These are phyloP conservation scores for Debaryomyces sp. DNA, from an alignment of 1,139 yeast species.

Conservation along the genomic window DNA sequence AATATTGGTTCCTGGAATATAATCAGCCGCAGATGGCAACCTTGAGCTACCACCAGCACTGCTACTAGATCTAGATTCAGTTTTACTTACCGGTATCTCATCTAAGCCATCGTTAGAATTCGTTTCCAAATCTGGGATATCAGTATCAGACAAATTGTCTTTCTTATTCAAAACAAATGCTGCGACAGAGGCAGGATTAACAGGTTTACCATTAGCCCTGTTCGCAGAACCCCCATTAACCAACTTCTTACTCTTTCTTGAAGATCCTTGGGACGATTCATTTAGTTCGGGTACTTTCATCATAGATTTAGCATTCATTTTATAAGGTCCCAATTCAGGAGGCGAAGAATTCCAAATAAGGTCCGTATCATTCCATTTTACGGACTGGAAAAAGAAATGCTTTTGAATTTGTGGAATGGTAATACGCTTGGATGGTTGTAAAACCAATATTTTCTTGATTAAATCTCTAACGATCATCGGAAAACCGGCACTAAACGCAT, in stretches of 20 bases:
- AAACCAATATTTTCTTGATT: conserved; percentile 46
- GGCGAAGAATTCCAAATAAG: conserved; percentile 71
- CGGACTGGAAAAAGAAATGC: conserved; percentile 71
- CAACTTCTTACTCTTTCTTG: conserved; percentile 12
- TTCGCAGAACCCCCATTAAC: conserved; percentile 12
- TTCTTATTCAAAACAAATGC: conserved; percentile 44
- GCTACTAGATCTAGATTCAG: conserved; percentile 5
- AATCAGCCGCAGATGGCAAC: conserved; percentile 26
- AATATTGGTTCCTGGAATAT: conserved; percentile 61
- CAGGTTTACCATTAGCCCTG: conserved; percentile 13
- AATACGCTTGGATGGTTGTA: conserved; percentile 47
- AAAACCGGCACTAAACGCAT: conserved; percentile 61
- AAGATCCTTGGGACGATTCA: conserved; percentile 25
- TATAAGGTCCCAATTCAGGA: conserved; percentile 75
- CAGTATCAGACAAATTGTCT: conserved; percentile 20
- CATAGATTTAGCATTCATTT: conserved; percentile 59
- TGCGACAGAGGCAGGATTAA: conserved; percentile 48
- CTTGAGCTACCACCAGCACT: conserved; percentile 2
- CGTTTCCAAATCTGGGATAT: conserved; percentile 17
- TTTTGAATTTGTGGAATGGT: conserved; percentile 39
- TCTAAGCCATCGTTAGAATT: conserved; percentile 5
- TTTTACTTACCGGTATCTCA: conserved; percentile 3
- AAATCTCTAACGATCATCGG: conserved; percentile 51
- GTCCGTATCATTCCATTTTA: conserved; percentile 66
- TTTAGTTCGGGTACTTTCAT: conserved; percentile 51